phyloP scores from a whole-genome alignment of 805 yeast genomes.

The Yamadazyma endophytica region DNA sequence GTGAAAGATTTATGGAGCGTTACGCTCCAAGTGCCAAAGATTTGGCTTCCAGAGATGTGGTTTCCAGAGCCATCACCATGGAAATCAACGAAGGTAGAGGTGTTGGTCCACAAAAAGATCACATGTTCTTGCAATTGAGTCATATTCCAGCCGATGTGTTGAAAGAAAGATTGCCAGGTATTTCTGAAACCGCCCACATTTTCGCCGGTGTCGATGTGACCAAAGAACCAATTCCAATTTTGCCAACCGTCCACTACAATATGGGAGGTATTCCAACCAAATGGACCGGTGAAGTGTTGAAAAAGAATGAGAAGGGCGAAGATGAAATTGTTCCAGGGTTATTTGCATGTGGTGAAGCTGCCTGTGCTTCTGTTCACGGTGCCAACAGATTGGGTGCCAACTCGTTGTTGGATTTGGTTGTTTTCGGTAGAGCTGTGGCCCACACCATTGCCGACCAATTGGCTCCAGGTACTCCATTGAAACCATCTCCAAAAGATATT shows the following conservation, averaged over 20 bases:
- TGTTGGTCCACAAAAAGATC: conserved; percentile 95
- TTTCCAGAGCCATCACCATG: conserved; percentile 96
- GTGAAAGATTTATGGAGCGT: conserved; percentile 99
- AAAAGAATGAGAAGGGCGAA: conserved; percentile 78
- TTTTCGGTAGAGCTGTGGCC: conserved; percentile 97
- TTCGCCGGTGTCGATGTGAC: conserved; percentile 99
- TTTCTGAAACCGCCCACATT: conserved; percentile 96
- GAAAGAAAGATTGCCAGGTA: conserved; percentile 97
- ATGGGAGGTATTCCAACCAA: conserved; percentile 99
- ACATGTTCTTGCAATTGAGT: conserved; percentile 88
- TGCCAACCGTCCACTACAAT: conserved; percentile 98
- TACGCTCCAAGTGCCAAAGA: conserved; percentile 99
- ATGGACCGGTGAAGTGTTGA: conserved; percentile 93
- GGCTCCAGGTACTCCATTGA: conserved; percentile 85
- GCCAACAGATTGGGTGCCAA: conserved; percentile 99
- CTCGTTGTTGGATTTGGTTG: conserved; percentile 93
- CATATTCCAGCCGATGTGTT: conserved; percentile 91
- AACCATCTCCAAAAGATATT: conserved; percentile 75
- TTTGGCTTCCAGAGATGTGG: conserved; percentile 97
- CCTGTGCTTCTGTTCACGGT: conserved; percentile 98
- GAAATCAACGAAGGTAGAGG: conserved; percentile 99
- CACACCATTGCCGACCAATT: conserved; percentile 82
- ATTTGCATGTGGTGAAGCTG: conserved; percentile 97
- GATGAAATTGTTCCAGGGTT: conserved; percentile 91
- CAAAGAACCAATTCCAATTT: conserved; percentile 96